Base-by-base conservation (phyloP, 2,329 filamentous ascomycete genomes). In the Penicillium sp. region DNA sequence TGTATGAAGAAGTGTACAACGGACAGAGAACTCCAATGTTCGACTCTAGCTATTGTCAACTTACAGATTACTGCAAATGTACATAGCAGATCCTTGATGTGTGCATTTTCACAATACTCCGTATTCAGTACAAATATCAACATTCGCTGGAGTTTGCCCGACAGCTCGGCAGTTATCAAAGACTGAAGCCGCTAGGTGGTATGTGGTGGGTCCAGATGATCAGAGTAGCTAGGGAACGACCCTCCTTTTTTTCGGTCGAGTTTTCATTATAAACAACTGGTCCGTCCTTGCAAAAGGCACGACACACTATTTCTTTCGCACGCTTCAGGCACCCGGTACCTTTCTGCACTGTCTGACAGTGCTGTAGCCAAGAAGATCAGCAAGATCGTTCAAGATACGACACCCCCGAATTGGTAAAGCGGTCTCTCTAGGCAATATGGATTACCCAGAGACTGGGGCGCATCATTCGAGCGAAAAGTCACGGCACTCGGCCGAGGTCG, bases 401-500 rank as follows among this genome's bases (percentile, higher is more conserved):
- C 13, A 13, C 7, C 42, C 34, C 42, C 34, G 46, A 35, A 51
- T 52, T 10, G 10, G 14, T 19, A 40, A 43, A 53, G 51, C 51
- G 51, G 51, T 50, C 39, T 14, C 32, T 7, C 7, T 18, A 10
- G 51, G 51, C 46, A 53, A 43, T 39, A 53, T 53, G 51, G 32
- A 34, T 23, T 39, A 53, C 32, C 49, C n/a, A n/a, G n/a, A n/a
- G 32, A 23, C 32, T 30, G 32, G 38, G 27, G 14, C 27, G 2
- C 14, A 44, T 41, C 18, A 13, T 14, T 26, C 40, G 16, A 35
- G 27, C 39, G 51, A 53, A n/a, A 53, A 53, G n/a, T 39, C 44
- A 48, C 18, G 39, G 36, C 18, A 4, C 13, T 60, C 59, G 2
- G 46, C 38, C 13, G 61, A 61, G 29, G 40, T 40, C 9, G 55